phyloP scores from a whole-genome alignment of 2,329 filamentous ascomycete genomes.

The Biscogniauxia mediterranea region DNA sequence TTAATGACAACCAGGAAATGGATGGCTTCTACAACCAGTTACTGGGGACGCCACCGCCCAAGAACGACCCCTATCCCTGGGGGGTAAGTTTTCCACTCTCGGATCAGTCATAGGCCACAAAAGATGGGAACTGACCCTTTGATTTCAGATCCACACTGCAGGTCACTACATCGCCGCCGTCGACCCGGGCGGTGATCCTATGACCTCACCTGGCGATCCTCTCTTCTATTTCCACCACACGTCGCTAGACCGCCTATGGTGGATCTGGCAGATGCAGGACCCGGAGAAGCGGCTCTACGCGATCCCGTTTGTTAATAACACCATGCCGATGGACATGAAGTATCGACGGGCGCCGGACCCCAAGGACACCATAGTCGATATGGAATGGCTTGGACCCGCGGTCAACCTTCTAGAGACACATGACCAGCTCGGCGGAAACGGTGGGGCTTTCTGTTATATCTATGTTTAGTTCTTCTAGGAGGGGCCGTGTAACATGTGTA shows the following conservation, averaged over 20 bases:
- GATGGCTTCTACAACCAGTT: conserved; percentile 40
- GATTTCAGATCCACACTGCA: conserved; percentile 33
- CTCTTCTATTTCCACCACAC: conserved; percentile 42
- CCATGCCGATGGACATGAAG: conserved; percentile 27
- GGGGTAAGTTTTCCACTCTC: conserved; percentile 30
- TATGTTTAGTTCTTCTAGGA: conserved; percentile 22
- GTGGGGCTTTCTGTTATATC: conserved; percentile 29
- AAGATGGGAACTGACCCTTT: not conserved
- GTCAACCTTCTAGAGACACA: conserved; percentile 29
- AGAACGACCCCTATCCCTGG: conserved; percentile 37
- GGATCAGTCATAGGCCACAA: conserved; percentile 1
- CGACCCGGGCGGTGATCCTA: conserved; percentile 38
- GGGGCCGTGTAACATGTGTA: no score
- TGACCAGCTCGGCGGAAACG: conserved; percentile 29
- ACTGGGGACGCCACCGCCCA: conserved; percentile 36
- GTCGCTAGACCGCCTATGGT: conserved; percentile 39
- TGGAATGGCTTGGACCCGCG: conserved; percentile 31
- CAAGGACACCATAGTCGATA: conserved; percentile 22
- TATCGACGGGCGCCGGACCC: conserved; percentile 17
- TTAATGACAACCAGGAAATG: conserved; percentile 38
- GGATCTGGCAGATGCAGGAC: conserved; percentile 43
- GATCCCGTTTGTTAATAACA: conserved; percentile 22
- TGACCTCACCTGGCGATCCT: conserved; percentile 38
- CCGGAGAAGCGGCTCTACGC: conserved; percentile 33
- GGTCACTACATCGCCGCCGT: conserved; percentile 38